Evolutionary conservation across 2,329 filamentous ascomycete species (phyloP), one percentile per base, ranked within the genome.

Genomic region (Gaeumannomyces sp.): DNA sequence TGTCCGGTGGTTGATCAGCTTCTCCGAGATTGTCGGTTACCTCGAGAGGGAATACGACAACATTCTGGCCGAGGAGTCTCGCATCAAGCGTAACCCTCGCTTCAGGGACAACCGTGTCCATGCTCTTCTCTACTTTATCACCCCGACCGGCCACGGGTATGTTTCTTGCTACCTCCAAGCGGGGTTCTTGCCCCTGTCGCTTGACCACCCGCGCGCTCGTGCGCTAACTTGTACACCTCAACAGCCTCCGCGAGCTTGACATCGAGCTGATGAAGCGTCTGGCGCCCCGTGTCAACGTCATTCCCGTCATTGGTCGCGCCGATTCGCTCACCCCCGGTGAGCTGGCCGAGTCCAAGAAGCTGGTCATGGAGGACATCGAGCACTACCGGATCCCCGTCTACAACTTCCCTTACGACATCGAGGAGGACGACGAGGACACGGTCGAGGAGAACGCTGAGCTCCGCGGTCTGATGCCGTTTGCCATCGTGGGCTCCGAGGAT

Each of bases 331-430:
- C 95, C 65, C 95, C 95, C 56, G 90, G 92, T 71, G 95, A 99
- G 82, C 85, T 99, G 69, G 95, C 95, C 71, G 95, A 99, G 81
- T 98, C 94, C 71, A 99, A 99, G 88, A 99, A 98, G 85, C 87
- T 99, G 68, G 93, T 99, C 75, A 99, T 99, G 95, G 95, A 99
- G 83, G 95, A 99, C 77, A 99, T 99, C 72, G 95, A 99, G 81
- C 95, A 99, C 81, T 99, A 99, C 84, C 91, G 95, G 76, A 99
- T 99, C 72, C 95, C 95, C 60, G 94, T 99, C 70, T 99, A 99
- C 87, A 99, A 99, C 86, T 99, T 99, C 85, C 95, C 95, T 62
- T 99, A 99, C 82, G 95, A 99, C 73, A 96, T 99, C 67, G 95
- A 99, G 80, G 95, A 99, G 83, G 95, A 99, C 73, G 95, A 99